A percentile compares a stretch with the other conserved stretches of the same genome.
Conservation (phyloP, 179 eudicot genomes). For the Spergularia azorica region DNA sequence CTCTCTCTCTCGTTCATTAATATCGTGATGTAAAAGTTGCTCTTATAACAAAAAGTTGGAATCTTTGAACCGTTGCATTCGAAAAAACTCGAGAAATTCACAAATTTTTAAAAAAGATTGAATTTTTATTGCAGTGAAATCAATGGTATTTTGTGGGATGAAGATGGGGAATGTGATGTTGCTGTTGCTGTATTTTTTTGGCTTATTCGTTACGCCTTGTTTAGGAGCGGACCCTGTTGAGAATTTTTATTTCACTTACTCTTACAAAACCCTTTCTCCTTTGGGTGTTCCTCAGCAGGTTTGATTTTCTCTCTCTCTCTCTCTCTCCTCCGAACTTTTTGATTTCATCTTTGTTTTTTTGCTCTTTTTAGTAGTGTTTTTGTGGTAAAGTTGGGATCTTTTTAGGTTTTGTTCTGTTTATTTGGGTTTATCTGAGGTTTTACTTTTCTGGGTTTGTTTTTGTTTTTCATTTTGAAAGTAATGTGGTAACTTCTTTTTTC, state of each 20-base stretch:
- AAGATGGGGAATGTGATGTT: conserved; percentile 8
- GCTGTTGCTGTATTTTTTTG: conserved; percentile 31
- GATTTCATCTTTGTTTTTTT: background rate
- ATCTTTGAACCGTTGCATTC: background rate
- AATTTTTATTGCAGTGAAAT: background rate
- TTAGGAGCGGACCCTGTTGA: conserved; percentile 50
- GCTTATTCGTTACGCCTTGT: conserved; percentile 33
- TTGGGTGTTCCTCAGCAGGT: conserved; percentile 86
- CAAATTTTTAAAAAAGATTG: background rate
- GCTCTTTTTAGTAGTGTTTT: conserved; percentile 7
- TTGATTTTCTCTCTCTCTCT: background rate
- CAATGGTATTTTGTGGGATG: conserved; percentile 3
- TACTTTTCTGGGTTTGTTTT: conserved; percentile 7
- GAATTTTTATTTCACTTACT: conserved; percentile 40
- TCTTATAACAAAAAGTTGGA: background rate
- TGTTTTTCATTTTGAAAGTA: background rate
- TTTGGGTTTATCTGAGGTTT: background rate
- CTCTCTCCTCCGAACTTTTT: background rate
- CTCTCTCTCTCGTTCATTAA: conserved; percentile 6
- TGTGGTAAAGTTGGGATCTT: conserved; percentile 12
- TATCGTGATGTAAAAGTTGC: background rate
- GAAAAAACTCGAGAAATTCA: background rate
- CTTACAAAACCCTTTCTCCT: conserved; percentile 77
- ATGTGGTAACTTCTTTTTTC: background rate
- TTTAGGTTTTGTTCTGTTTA: background rate